phyloP scores from a whole-genome alignment of 1,284 basidiomycete genomes.

The Somion occarium region DNA sequence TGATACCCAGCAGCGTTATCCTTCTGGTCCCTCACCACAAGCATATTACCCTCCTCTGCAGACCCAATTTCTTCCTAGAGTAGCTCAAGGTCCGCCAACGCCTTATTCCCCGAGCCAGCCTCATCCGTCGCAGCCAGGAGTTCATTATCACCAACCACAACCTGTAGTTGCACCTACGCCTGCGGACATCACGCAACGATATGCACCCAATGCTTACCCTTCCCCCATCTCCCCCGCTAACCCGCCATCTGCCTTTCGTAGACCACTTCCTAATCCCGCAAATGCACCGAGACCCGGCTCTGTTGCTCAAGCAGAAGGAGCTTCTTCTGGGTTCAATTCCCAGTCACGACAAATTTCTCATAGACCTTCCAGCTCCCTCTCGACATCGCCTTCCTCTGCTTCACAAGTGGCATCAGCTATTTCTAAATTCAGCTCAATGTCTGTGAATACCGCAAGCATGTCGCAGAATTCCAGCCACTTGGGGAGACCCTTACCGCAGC shows the following conservation, averaged over 20 bases:
- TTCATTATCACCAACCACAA: constrained; percentile 8
- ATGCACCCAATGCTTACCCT: constrained; percentile 13
- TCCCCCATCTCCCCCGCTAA: constrained; percentile 15
- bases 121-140: neutral
- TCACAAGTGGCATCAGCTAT: constrained; percentile 1
- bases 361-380: neutral
- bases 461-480: neutral
- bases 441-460: neutral
- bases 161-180: neutral
- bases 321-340: neutral
- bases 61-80: neutral
- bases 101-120: neutral
- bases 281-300: constrained; percentile 9
- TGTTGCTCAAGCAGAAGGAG: constrained; percentile 2
- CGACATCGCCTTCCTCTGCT: neutral
- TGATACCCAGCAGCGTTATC: constrained; percentile 1
- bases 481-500: constrained; percentile 1
- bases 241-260: constrained; percentile 12
- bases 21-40: neutral
- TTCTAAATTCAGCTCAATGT: neutral
- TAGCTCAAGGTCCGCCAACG: neutral
- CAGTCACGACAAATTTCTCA: neutral
- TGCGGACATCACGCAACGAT: neutral
- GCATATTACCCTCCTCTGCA: neutral
- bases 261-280: constrained; percentile 21